Percentiles rank a stretch among this genome's conserved stretches.
These are phyloP conservation scores for Phoenix dactylifera DNA, from an alignment of 176 grass and related monocot species.

Conservation along the genomic window DNA sequence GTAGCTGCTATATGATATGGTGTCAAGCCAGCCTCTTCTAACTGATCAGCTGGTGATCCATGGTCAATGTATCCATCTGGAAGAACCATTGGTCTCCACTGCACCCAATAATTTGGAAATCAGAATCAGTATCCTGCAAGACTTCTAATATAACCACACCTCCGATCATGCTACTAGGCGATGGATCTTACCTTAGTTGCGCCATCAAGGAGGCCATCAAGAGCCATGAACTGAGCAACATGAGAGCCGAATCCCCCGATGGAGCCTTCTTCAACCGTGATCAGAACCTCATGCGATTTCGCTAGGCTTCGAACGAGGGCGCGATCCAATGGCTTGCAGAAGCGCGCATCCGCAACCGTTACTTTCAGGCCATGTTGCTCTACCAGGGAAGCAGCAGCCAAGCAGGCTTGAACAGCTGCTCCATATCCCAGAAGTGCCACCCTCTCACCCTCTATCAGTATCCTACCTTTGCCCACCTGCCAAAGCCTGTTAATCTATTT, in stretches of 20 bases:
- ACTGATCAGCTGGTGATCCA: slow-evolving; percentile 75
- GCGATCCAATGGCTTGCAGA: slow-evolving; percentile 93
- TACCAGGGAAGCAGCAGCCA: slow-evolving; percentile 51
- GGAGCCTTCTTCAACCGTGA: slow-evolving; percentile 99
- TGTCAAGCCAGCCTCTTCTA: slow-evolving; percentile 71
- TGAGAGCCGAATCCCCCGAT: slow-evolving; percentile 94
- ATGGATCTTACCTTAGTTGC: slow-evolving; percentile 49
- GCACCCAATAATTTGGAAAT: slow-evolving; percentile 5
- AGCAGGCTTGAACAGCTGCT: slow-evolving; percentile 75
- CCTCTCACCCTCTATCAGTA: slow-evolving; percentile 66
- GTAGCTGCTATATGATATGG: slow-evolving; percentile 85
- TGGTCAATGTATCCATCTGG: slow-evolving; percentile 93
- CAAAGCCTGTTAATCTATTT: background rate
- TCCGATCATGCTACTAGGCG: too few relatives aligned
- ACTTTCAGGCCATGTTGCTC: slow-evolving; percentile 53
- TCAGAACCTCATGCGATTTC: slow-evolving; percentile 70
- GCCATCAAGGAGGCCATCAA: slow-evolving; percentile 86
- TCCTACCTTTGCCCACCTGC: slow-evolving; percentile 78
- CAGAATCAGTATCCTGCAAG: background rate
- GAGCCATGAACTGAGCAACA: slow-evolving; percentile 93
- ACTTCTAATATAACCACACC: too few relatives aligned
- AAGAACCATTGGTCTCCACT: slow-evolving; percentile 94
- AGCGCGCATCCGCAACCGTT: slow-evolving; percentile 83
- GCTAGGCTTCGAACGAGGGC: slow-evolving; percentile 64
- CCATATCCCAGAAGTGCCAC: slow-evolving; percentile 93